A percentile compares a stretch with the other conserved stretches of the same genome.
Conservation (phyloP, 257 asterid species). For the Verbena officinalis region DNA sequence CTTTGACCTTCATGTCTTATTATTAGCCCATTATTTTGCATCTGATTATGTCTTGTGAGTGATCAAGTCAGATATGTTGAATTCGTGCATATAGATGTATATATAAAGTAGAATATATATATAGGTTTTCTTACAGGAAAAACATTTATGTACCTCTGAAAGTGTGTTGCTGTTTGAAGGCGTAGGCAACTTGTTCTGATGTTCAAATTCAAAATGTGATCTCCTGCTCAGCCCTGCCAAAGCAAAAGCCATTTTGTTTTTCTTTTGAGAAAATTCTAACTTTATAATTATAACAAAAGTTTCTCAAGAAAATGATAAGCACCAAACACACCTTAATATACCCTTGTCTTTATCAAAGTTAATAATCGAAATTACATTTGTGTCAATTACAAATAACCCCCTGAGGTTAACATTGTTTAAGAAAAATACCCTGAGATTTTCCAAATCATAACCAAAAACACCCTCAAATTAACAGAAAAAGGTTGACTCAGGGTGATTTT, state of each 20-base stretch:
- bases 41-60: conserved; percentile 31
- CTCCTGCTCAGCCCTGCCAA: conserved; percentile 47
- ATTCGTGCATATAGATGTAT: conserved; percentile 26
- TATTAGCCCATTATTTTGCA: conserved; percentile 47
- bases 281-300: neutral
- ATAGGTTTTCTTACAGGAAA: neutral
- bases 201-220: conserved; percentile 38
- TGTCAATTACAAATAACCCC: too few relatives aligned
- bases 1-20: conserved; percentile 36
- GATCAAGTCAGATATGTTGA: conserved; percentile 26
- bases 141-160: conserved; percentile 40
- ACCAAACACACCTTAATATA: neutral
- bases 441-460: too few relatives aligned
- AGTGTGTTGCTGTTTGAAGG: conserved; percentile 36
- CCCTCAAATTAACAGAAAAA: too few relatives aligned
- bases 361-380: too few relatives aligned
- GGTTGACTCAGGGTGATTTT: too few relatives aligned
- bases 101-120: neutral
- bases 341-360: neutral
- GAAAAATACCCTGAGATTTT: too few relatives aligned
- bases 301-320: neutral
- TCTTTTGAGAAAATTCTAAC: too few relatives aligned
- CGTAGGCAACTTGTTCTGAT: conserved; percentile 34
- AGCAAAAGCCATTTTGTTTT: neutral
- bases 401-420: too few relatives aligned